These are phyloP conservation scores for Daldinia loculata DNA, from an alignment of 495 filamentous ascomycete species.

Conservation along the genomic window DNA sequence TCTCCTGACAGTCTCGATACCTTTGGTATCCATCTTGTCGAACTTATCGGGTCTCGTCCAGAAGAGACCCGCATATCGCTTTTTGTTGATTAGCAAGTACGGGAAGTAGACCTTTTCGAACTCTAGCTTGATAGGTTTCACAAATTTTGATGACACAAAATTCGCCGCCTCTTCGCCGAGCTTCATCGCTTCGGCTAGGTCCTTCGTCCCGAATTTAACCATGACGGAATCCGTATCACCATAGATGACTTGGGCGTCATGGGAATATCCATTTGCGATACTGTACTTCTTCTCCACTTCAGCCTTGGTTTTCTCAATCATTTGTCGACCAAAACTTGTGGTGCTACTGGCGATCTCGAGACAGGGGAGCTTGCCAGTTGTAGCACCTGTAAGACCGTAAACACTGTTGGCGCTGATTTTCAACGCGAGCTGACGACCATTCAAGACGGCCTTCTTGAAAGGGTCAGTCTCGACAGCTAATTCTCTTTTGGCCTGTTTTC, in stretches of 20 bases:
- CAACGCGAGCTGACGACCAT: conserved; percentile 94
- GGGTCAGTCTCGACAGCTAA: conserved; percentile 90
- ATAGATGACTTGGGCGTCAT: conserved; percentile 96
- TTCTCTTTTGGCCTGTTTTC: conserved; percentile 94
- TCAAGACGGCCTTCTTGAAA: conserved; percentile 97
- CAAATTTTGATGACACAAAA: conserved; percentile 88
- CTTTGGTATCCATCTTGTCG: conserved; percentile 99
- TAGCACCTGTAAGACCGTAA: conserved; percentile 96
- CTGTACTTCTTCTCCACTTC: conserved; percentile 91
- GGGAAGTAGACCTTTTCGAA: conserved; percentile 99
- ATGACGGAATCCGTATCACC: conserved; percentile 99
- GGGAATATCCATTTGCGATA: conserved; percentile 90
- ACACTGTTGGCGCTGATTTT: conserved; percentile 98
- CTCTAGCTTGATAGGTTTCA: conserved; percentile 96
- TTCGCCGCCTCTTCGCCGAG: conserved; percentile 89
- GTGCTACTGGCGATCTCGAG: conserved; percentile 95
- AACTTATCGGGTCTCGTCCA: conserved; percentile 95
- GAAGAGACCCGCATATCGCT: conserved; percentile 95
- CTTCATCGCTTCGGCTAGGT: conserved; percentile 89
- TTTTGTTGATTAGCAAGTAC: conserved; percentile 99
- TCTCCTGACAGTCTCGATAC: conserved; percentile 96
- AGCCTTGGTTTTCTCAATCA: conserved; percentile 96
- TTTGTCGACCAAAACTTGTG: conserved; percentile 93
- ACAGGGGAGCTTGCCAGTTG: conserved; percentile 94
- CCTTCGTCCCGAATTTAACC: conserved; percentile 94